Evolutionary conservation across 1,284 basidiomycete genomes (phyloP), one percentile per base, ranked within the genome.

Genomic region (Pseudozyma flocculosa): DNA sequence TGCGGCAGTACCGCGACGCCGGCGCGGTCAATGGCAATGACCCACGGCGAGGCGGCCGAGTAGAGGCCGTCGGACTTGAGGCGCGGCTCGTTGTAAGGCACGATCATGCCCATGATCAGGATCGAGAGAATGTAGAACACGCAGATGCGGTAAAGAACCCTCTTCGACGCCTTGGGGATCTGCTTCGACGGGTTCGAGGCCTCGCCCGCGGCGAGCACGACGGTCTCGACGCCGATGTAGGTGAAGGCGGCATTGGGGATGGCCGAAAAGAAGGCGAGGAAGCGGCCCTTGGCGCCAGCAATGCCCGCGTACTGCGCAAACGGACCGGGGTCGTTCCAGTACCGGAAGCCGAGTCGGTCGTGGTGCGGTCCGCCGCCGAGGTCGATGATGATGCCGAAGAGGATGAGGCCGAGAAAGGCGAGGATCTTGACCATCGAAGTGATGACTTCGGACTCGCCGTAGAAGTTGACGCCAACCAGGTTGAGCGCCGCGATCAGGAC

Each of bases 171-270:
- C 34, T 61, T 61, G 19, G 72, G 70, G 18, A 75, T 65, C 38
- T 75, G 73, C 40, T 61, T 64, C 9, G 77, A 67, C 7, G 81
- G 81, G 65, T 79, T 79, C 40, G 68, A 69, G 2, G 79, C 77
- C 68, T 90, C 89, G 23, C 85, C 80, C 24, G 89, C 90, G 50
- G 89, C 83, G 76, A 92, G 86, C 34, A 89, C 90, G 30, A 92
- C 88, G 55, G 92, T 87, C 76, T 93, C 91, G 11, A 89, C 91
- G 38, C 43, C 85, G 84, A 43, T 87, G 81, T 86, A 92, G 10
- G 87, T 89, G 82, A 92, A 93, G 3, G 88, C 88, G 4, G 89
- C 88, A 15, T 79, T 68, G 17, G 78, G 68, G 22, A 79, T 67
- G 14, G 78, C 68, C 7, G 51, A 55, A 51, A 74, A 78, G 66